These are phyloP conservation scores for Penicillium sp. DNA, from an alignment of 2,329 filamentous ascomycete species.

Conservation along the genomic window DNA sequence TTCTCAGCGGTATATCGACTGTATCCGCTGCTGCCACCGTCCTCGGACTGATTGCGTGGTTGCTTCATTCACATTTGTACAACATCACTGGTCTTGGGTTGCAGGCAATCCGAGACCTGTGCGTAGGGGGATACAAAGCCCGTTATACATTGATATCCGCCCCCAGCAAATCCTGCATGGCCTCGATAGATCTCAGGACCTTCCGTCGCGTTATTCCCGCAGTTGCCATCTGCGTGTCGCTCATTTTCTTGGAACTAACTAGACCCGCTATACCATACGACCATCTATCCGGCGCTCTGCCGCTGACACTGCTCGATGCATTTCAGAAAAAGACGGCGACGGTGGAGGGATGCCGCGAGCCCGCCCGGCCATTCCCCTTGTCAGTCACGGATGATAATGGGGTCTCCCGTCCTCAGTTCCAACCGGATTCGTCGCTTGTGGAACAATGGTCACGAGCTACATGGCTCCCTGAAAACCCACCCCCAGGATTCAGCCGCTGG, in stretches of 20 bases:
- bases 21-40: constrained; percentile 22
- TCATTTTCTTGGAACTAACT: constrained; percentile 23
- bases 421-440: constrained; percentile 1
- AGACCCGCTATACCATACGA: constrained; percentile 31
- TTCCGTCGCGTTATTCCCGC: constrained; percentile 16
- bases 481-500: constrained; percentile 28
- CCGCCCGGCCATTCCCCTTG: constrained; percentile 24
- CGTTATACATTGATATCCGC: constrained; percentile 16
- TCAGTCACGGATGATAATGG: not conserved
- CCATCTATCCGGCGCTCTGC: constrained; percentile 31
- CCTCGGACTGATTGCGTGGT: constrained; percentile 23
- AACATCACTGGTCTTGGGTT: constrained; percentile 18
- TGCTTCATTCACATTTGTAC: constrained; percentile 26
- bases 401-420: constrained; percentile 6
- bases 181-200: constrained; percentile 14
- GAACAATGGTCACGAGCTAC: constrained; percentile 22
- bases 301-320: constrained; percentile 29
- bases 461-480: constrained; percentile 27
- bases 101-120: constrained; percentile 17
- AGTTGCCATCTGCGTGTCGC: constrained; percentile 17
- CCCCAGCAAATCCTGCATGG: constrained; percentile 15
- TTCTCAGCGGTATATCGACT: constrained; percentile 29
- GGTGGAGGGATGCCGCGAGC: constrained; percentile 19
- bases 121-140: constrained; percentile 11
- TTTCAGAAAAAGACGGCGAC: constrained; percentile 20